Evolutionary conservation across 2,329 filamentous ascomycete genomes (phyloP), one percentile per base, ranked within the genome.

Genomic region (Pseudogymnoascus sp.): DNA sequence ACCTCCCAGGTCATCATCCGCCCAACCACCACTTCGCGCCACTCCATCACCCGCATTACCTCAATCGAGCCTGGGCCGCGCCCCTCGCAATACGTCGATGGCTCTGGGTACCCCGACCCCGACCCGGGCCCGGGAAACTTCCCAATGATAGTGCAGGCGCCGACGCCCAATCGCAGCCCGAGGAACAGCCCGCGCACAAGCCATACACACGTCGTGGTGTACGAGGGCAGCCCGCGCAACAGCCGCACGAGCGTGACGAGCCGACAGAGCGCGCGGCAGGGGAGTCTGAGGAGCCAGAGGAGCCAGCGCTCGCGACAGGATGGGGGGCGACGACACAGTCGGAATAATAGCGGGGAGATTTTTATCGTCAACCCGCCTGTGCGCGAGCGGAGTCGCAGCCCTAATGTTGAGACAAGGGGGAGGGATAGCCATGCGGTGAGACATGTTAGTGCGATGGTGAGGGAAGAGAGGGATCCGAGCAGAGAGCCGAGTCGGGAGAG

Each of bases 401-500:
- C 50, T 33, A 29, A 10, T 3, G 29, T 33, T 56, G 50, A 56
- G 50, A 56, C 16, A 8, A 56, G 50, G 6, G 50, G 50, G n/a
- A 56, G 50, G 50, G 50, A 56, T 35, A 56, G 50, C 50, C 16
- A 56, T 4, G 50, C 50, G n/a, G 50, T 56, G 16, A 56, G 50
- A 56, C 50, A 56, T 56, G 50, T 56, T 21, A 19, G 50, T 56
- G 50, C 21, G 42, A 6, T 35, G n/a, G 10, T n/a, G 29, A 35
- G 50, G 11, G 50, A 21, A 2, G 31, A 33, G 50, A 56, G 50
- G 16, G 50, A 56, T 35, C 29, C 29, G 29, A 56, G 50, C 29
- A 56, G 50, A 35, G 50, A 56, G 50, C 50, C 50, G 50, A 56
- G 50, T 56, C 50, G 50, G 26, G 50, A 56, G 50, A 33, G 50